Evolutionary conservation across 257 asterid species (phyloP).

Genomic region (Hygrophila difformis): DNA sequence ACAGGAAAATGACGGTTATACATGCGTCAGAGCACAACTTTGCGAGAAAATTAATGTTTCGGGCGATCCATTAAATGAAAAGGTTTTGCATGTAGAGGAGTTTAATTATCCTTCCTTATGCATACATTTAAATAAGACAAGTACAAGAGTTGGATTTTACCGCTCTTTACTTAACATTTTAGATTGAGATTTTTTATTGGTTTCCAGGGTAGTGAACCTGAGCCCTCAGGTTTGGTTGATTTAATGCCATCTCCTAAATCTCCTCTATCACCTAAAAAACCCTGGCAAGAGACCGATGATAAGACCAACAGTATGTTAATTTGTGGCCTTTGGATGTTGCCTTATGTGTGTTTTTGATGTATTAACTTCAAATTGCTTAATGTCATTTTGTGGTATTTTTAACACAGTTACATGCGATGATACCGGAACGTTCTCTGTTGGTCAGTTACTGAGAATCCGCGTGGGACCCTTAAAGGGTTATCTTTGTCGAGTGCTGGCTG

Average conservation of each 20-base stretch:
- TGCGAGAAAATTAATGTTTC: slow-evolving; percentile 66
- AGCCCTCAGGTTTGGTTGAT: slow-evolving; percentile 51
- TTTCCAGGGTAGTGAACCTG: slow-evolving; percentile 53
- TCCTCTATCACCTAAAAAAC: slow-evolving; percentile 59
- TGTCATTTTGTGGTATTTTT: slow-evolving; percentile 10
- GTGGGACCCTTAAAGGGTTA: slow-evolving; percentile 95
- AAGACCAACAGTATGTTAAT: slow-evolving; percentile 53
- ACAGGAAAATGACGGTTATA: slow-evolving; percentile 62
- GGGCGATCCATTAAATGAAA: slow-evolving; percentile 33
- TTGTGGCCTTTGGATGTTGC: too few species aligned
- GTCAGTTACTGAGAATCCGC: slow-evolving; percentile 76
- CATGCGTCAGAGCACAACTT: slow-evolving; percentile 49
- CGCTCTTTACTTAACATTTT: too few species aligned
- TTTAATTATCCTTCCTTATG: too few species aligned
- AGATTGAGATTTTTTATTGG: slow-evolving; percentile 11
- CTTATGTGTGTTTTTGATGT: too few species aligned
- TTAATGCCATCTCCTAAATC: slow-evolving; percentile 63
- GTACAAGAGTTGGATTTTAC: too few species aligned
- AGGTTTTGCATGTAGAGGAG: slow-evolving; percentile 34
- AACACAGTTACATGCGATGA: slow-evolving; percentile 64
- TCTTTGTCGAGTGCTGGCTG: slow-evolving; percentile 82
- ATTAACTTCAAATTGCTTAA: slow-evolving; percentile 10
- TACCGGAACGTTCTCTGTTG: slow-evolving; percentile 64
- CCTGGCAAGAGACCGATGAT: slow-evolving; percentile 56
- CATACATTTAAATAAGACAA: too few species aligned